Percentiles rank a stretch among this genome's conserved stretches.
phyloP scores from a whole-genome alignment of 768 basidiomycete genomes.

The Suillus tomentosus region DNA sequence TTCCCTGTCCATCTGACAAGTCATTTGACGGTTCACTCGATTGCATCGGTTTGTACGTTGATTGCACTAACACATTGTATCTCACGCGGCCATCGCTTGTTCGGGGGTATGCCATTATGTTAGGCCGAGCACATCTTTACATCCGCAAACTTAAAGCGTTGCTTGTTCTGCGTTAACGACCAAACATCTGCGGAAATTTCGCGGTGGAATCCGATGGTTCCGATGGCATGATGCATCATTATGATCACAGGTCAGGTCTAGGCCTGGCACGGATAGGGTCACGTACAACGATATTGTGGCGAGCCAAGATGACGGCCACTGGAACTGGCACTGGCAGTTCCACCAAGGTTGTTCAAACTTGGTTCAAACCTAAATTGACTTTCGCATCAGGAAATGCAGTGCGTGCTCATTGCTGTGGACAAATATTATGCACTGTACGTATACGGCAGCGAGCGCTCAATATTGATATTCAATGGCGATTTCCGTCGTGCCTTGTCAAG shows the following conservation, averaged over 20 bases:
- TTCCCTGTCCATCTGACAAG: constrained; percentile 5
- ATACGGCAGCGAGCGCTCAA: not conserved
- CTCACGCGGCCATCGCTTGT: constrained; percentile 7
- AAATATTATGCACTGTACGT: too few relatives aligned
- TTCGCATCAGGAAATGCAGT: not conserved
- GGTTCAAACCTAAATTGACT: constrained; percentile 1
- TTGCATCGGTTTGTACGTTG: not conserved
- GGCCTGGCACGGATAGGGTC: not conserved
- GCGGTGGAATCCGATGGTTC: not conserved
- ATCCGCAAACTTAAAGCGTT: not conserved
- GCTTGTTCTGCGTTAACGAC: not conserved
- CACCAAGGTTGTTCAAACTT: not conserved
- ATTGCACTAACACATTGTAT: not conserved
- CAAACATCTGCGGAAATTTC: not conserved
- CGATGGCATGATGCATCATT: not conserved
- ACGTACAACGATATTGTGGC: not conserved
- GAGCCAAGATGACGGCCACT: not conserved
- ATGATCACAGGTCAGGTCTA: not conserved
- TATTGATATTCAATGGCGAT: not conserved
- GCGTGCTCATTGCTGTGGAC: not conserved
- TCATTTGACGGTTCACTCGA: not conserved
- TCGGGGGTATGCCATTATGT: not conserved
- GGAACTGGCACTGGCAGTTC: not conserved
- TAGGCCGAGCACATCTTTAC: not conserved
- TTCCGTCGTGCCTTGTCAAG: not conserved